Conservation (phyloP, 1,284 basidiomycete genomes). For the Rugosomyces carneus region DNA sequence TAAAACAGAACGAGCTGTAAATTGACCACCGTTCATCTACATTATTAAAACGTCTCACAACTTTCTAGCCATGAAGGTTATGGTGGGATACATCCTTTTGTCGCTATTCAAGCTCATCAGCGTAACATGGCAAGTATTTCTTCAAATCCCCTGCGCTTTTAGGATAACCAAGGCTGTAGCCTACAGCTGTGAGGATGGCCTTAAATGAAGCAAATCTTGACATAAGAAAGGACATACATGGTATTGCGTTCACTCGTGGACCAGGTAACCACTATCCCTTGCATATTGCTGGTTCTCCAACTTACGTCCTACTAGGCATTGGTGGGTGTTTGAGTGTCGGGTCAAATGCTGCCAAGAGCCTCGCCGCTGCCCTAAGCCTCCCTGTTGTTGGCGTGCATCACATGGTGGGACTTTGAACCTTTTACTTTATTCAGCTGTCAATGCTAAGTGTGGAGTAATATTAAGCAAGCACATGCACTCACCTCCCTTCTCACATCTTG, state of each 20-base stretch:
- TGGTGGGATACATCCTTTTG: conserved; percentile 82
- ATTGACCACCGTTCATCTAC: conserved; percentile 17
- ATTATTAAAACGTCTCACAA: conserved; percentile 1
- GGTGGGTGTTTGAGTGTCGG: conserved; percentile 74
- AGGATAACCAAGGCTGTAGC: conserved; percentile 37
- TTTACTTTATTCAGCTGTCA: not conserved
- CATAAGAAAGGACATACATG: conserved; percentile 62
- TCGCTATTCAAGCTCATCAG: conserved; percentile 72
- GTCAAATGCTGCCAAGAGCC: conserved; percentile 72
- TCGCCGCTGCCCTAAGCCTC: conserved; percentile 72
- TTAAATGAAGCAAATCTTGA: conserved; percentile 56
- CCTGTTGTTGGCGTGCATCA: conserved; percentile 90
- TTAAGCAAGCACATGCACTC: conserved; percentile 89
- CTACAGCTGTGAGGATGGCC: conserved; percentile 64
- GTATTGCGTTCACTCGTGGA: conserved; percentile 87
- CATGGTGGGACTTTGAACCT: conserved; percentile 58
- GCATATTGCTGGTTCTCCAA: not conserved
- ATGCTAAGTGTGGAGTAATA: conserved; percentile 1
- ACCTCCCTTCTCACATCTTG: conserved; percentile 73
- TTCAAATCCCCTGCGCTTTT: not conserved
- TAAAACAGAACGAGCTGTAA: conserved; percentile 68
- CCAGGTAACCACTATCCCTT: conserved; percentile 50
- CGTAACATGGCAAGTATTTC: conserved; percentile 54
- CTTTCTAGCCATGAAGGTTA: conserved; percentile 53
- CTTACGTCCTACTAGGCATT: conserved; percentile 46